Conservation (phyloP, 768 basidiomycete genomes). For the Lactarius tabidus region DNA sequence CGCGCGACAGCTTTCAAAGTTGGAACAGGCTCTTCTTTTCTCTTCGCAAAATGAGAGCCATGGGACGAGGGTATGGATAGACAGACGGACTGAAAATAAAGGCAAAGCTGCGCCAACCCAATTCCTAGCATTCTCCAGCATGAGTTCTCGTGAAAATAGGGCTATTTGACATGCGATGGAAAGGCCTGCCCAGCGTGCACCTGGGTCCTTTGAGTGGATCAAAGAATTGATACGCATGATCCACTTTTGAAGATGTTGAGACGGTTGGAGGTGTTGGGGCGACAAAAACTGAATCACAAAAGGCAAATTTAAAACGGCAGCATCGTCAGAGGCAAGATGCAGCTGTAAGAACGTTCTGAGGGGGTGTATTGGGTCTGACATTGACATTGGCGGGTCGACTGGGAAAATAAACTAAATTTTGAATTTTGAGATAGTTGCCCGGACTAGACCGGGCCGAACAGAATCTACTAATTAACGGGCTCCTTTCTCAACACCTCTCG, state of each 20-base stretch:
- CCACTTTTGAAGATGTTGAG: constrained; percentile 73
- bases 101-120: constrained; percentile 69
- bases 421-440: background rate
- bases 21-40: constrained; percentile 56
- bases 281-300: constrained; percentile 55
- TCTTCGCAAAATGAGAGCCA: constrained; percentile 43
- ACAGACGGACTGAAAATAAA: constrained; percentile 60
- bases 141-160: constrained; percentile 48
- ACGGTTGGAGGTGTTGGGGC: constrained; percentile 50
- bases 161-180: constrained; percentile 69
- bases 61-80: constrained; percentile 27
- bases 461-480: constrained; percentile 15
- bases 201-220: constrained; percentile 73
- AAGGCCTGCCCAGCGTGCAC: constrained; percentile 75
- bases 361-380: constrained; percentile 36
- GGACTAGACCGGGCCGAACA: constrained; percentile 4
- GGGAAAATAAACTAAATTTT: background rate
- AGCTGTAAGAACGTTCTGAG: constrained; percentile 64
- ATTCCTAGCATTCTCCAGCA: constrained; percentile 66
- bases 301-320: constrained; percentile 54
- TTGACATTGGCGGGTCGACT: constrained; percentile 3
- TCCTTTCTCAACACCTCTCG: constrained; percentile 60
- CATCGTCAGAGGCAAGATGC: constrained; percentile 66
- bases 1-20: constrained; percentile 60
- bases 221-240: constrained; percentile 65